Evolutionary conservation across 148 eudicot genomes (phyloP).

Genomic region (Fagopyrum esculentum): DNA sequence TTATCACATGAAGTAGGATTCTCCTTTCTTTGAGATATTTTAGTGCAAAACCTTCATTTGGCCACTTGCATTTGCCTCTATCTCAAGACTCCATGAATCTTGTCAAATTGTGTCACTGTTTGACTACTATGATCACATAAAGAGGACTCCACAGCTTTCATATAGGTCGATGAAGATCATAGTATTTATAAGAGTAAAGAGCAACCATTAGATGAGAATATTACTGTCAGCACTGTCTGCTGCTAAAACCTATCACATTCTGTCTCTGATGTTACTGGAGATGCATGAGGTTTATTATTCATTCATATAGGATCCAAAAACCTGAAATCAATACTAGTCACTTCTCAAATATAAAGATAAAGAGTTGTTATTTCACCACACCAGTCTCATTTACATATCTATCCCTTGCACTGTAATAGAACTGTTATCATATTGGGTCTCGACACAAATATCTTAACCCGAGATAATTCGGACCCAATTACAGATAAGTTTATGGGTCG

Average conservation of each 20-base stretch:
- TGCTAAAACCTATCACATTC: not conserved
- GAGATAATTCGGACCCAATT: too few species aligned
- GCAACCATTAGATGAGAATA: not conserved
- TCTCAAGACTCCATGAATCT: not conserved
- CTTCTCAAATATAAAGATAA: not conserved
- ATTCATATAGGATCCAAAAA: not conserved
- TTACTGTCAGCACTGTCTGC: not conserved
- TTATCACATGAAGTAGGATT: not conserved
- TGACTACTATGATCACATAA: not conserved
- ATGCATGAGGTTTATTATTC: not conserved
- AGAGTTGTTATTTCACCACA: not conserved
- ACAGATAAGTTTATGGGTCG: too few species aligned
- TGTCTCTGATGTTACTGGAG: constrained; percentile 1
- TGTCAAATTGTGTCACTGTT: not conserved
- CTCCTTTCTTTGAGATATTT: not conserved
- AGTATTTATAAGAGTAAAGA: not conserved
- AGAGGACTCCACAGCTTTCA: not conserved
- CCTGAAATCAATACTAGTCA: not conserved
- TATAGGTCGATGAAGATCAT: not conserved
- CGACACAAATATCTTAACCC: too few species aligned
- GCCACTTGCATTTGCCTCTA: not conserved
- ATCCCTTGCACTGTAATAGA: not conserved
- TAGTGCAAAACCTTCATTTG: not conserved
- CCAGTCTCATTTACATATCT: constrained; percentile 1
- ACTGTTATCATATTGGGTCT: too few species aligned